phyloP scores from a whole-genome alignment of 208 protist genomes.

The Acanthamoeba healyi region DNA sequence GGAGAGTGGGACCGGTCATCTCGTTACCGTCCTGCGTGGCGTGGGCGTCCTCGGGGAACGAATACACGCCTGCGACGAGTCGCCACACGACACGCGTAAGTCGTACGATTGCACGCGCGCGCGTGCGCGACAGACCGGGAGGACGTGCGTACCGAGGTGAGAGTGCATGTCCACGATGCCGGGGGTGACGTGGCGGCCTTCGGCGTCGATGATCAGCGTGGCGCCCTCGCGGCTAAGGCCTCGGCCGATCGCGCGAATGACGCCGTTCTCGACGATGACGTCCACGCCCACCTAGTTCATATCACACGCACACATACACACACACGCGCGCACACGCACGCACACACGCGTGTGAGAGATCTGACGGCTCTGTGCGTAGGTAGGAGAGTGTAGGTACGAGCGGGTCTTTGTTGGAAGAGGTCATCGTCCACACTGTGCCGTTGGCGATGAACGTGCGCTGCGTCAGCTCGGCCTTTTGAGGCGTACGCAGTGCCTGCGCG shows the following conservation, averaged over 20 bases:
- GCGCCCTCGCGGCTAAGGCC: not conserved
- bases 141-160: not conserved
- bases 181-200: constrained; percentile 72
- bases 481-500: not conserved
- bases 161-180: constrained; percentile 64
- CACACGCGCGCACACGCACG: no score
- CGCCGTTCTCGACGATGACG: constrained; percentile 40
- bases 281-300: not conserved
- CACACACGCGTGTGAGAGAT: not conserved
- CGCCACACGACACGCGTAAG: not conserved
- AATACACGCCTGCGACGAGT: constrained; percentile 52
- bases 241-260: not conserved
- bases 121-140: not conserved
- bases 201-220: constrained; percentile 31
- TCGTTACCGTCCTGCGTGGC: constrained; percentile 78
- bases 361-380: not conserved
- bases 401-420: not conserved
- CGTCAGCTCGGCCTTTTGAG: no score
- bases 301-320: not conserved
- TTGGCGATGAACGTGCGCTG: constrained; percentile 47
- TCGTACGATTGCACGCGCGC: not conserved
- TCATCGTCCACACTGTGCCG: constrained; percentile 30
- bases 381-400: not conserved
- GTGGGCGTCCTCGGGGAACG: constrained; percentile 56
- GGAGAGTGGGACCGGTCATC: constrained; percentile 71